phyloP scores from a whole-genome alignment of 768 basidiomycete species.

The Boletus subcaerulescens region DNA sequence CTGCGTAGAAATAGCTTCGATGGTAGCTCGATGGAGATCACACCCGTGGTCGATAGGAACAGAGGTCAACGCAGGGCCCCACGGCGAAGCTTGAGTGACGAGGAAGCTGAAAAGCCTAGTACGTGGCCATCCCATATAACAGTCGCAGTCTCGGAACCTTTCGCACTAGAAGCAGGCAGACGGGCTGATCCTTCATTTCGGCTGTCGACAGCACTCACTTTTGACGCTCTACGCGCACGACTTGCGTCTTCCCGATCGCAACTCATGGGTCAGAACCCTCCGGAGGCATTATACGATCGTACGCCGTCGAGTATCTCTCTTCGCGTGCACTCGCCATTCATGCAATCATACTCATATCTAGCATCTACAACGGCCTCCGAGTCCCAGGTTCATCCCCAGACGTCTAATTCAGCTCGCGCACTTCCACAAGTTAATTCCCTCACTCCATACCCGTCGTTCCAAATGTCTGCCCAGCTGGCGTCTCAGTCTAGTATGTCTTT shows the following conservation, averaged over 20 bases:
- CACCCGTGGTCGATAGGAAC: constrained; percentile 43
- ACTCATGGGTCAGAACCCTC: constrained; percentile 35
- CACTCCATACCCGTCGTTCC: constrained; percentile 52
- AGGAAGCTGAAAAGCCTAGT: constrained; percentile 61
- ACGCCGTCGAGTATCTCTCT: constrained; percentile 14
- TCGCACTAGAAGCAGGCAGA: constrained; percentile 21
- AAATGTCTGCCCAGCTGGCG: constrained; percentile 49
- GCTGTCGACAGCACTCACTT: constrained; percentile 44
- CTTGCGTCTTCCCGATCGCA: constrained; percentile 39
- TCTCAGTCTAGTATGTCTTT: constrained; percentile 53
- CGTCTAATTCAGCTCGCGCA: constrained; percentile 35
- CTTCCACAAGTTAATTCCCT: constrained; percentile 51
- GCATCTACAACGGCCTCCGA: constrained; percentile 14
- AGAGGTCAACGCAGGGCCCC: constrained; percentile 46
- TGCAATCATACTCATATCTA: constrained; percentile 13
- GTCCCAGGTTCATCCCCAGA: constrained; percentile 15
- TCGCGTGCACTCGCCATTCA: not conserved
- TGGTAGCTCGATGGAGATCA: constrained; percentile 56
- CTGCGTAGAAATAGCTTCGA: constrained; percentile 59
- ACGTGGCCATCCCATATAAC: constrained; percentile 25
- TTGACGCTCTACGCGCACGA: constrained; percentile 46
- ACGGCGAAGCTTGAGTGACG: constrained; percentile 63
- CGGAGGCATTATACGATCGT: constrained; percentile 37
- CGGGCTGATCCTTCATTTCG: constrained; percentile 38
- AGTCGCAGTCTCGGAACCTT: constrained; percentile 1